Conservation (phyloP, 768 basidiomycete genomes). For the Asterophora parasitica region DNA sequence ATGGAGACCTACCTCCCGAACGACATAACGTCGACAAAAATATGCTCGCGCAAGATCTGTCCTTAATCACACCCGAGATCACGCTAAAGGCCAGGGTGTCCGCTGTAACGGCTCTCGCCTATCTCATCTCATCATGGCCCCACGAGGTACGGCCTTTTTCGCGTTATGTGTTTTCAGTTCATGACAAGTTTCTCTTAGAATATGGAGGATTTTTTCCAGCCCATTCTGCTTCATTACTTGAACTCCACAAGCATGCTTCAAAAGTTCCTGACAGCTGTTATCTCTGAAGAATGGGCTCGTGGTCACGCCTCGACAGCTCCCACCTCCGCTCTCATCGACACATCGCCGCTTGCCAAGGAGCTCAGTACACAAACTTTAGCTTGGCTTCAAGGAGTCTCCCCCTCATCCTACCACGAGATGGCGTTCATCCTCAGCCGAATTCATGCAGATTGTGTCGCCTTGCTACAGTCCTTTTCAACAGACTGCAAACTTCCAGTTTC, state of each 20-base stretch:
- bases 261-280: constrained; percentile 76
- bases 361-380: constrained; percentile 63
- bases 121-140: constrained; percentile 66
- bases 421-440: constrained; percentile 74
- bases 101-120: constrained; percentile 72
- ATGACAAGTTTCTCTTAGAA: constrained; percentile 17
- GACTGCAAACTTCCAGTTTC: constrained; percentile 84
- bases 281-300: constrained; percentile 90
- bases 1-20: constrained; percentile 48
- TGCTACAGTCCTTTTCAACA: constrained; percentile 78
- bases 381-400: constrained; percentile 72
- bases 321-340: constrained; percentile 44
- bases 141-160: constrained; percentile 39
- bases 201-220: constrained; percentile 65
- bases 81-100: constrained; percentile 78
- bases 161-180: neutral
- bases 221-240: constrained; percentile 74
- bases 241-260: constrained; percentile 90
- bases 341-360: constrained; percentile 56
- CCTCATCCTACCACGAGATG: constrained; percentile 89
- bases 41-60: constrained; percentile 87
- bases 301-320: constrained; percentile 36
- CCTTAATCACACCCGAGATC: constrained; percentile 71
- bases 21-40: constrained; percentile 95
- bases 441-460: constrained; percentile 68